Evolutionary conservation across 371 early-diverging fungal species (phyloP).

Genomic region (Mortierella sp.): DNA sequence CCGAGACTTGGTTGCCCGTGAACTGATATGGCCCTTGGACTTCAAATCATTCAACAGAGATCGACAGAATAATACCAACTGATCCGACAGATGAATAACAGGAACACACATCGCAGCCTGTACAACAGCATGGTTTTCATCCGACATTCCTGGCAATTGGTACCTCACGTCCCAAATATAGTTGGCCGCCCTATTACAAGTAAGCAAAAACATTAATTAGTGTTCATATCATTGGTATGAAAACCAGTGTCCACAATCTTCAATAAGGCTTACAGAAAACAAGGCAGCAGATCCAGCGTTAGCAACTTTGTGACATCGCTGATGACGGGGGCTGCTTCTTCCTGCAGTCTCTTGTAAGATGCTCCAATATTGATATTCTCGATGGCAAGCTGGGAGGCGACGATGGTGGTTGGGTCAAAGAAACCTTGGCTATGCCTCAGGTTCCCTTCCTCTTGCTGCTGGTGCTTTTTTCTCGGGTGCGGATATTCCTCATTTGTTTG

Average conservation of each 20-base stretch:
- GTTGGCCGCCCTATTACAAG: conserved; percentile 11
- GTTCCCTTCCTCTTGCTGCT: too few relatives aligned
- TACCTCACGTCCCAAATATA: conserved; percentile 3
- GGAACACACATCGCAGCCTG: conserved; percentile 1
- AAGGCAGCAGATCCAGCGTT: conserved; percentile 4
- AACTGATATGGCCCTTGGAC: conserved; percentile 4
- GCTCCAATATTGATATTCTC: conserved; percentile 6
- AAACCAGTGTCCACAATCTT: neutral
- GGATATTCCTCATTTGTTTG: too few relatives aligned
- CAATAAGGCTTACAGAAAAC: conserved; percentile 12
- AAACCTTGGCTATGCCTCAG: too few relatives aligned
- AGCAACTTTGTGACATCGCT: conserved; percentile 2
- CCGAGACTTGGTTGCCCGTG: conserved; percentile 7
- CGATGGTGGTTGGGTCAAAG: conserved; percentile 12
- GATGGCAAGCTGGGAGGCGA: conserved; percentile 6
- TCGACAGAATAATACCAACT: conserved; percentile 10
- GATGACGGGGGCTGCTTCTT: conserved; percentile 8
- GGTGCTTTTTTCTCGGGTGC: too few relatives aligned
- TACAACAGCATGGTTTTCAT: conserved; percentile 1
- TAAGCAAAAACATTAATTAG: neutral
- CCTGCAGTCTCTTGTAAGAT: conserved; percentile 7
- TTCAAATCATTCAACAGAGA: conserved; percentile 1
- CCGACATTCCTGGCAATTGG: conserved; percentile 1
- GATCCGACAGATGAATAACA: neutral
- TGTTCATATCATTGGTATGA: neutral